phyloP scores from a whole-genome alignment of 306 rosid genomes.

The Astragalus glycyphyllos region DNA sequence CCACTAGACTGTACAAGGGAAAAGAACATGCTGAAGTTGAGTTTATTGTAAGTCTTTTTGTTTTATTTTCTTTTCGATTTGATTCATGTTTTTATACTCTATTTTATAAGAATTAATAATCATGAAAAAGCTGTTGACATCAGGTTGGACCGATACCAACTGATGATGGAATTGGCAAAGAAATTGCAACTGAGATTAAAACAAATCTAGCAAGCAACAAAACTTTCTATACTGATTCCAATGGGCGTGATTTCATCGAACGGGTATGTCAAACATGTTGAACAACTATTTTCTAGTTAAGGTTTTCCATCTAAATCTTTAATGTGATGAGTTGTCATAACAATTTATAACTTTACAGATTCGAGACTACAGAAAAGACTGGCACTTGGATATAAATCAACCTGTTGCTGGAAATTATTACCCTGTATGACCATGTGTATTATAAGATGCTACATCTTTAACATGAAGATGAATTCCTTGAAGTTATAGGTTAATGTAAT shows the following conservation, averaged over 20 bases:
- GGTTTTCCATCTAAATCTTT: conserved; percentile 8
- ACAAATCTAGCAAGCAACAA: conserved; percentile 69
- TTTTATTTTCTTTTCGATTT: conserved; percentile 4
- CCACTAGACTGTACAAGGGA: conserved; percentile 79
- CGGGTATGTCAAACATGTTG: conserved; percentile 60
- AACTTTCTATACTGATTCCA: conserved; percentile 90
- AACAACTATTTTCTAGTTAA: background rate
- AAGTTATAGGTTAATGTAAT: conserved; percentile 26
- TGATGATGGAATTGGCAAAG: conserved; percentile 84
- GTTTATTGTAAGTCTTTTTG: conserved; percentile 68
- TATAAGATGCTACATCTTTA: conserved; percentile 12
- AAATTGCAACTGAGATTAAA: conserved; percentile 69
- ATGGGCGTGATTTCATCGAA: conserved; percentile 88
- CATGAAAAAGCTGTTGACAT: conserved; percentile 30
- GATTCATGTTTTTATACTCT: background rate
- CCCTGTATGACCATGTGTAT: conserved; percentile 59
- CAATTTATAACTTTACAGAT: conserved; percentile 56
- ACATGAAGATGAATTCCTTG: conserved; percentile 13
- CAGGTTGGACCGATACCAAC: conserved; percentile 96
- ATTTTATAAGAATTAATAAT: conserved; percentile 26
- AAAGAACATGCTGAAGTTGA: conserved; percentile 96
- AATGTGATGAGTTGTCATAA: conserved; percentile 1
- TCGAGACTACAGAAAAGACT: conserved; percentile 75
- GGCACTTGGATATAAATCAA: conserved; percentile 81
- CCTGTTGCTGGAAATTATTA: conserved; percentile 95